Base-by-base conservation (phyloP, 805 yeast species). In the Lipomyces lipofer region DNA sequence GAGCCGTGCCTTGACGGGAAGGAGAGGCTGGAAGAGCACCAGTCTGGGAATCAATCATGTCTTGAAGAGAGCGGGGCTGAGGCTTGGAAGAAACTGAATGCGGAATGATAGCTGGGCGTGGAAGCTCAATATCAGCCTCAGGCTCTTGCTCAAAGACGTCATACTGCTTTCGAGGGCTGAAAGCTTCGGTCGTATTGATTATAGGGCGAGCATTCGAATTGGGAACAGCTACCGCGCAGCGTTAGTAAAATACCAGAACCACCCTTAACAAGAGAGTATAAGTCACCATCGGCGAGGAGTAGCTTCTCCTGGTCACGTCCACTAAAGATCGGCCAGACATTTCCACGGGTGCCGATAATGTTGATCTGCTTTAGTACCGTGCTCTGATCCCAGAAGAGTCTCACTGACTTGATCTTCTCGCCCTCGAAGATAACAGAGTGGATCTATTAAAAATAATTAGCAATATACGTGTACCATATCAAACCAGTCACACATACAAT, bases 311-410 rank as follows among this genome's bases (percentile, higher is more conserved):
- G 66, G 21, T 62, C 63, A 12, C 49, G 29, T 30, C 67, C 68
- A 27, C 32, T 40, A 46, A 42, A 54, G 15, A 65, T 64, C 4
- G 68, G 68, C 68, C 68, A 65, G 28, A 57, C 54, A 43, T 64
- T 64, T 12, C 67, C 68, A 15, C 67, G 56, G n/a, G 60, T 17
- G n/a, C 68, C 68, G 42, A 65, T 65, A 38, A 65, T 58, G 46
- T 63, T 64, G 42, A 65, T 49, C 56, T 64, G 65, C 55, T 66
- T 65, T 24, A 66, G 62, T 42, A 66, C 49, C 2, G 67, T 50
- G 7, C 59, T 66, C 58, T 65, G 66, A 44, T 66, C 68, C 68
- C 69, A 65, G 39, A 54, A 47, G 22, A 56, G 44, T 40, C 62
- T 38, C 32, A 65, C 54, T 25, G 58, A 40, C 21, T 53, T 40